A percentile compares a stretch with the other conserved stretches of the same genome.
phyloP scores from a whole-genome alignment of 805 yeast genomes.

The Pichia manshurica region DNA sequence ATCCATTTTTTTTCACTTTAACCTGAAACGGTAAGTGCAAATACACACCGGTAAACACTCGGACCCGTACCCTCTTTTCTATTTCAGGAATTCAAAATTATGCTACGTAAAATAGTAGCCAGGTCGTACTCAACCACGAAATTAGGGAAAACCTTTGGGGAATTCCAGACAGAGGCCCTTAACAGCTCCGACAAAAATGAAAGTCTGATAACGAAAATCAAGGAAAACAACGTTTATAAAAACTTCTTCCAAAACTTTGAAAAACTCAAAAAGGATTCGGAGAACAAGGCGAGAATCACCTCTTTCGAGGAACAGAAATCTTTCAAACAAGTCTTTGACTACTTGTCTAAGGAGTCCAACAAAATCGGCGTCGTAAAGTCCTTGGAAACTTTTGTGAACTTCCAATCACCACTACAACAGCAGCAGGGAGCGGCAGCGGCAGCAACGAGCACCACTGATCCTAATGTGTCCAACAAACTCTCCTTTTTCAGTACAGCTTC shows the following conservation, averaged over 20 bases:
- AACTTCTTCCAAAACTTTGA: constrained; percentile 25
- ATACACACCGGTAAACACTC: too few relatives aligned
- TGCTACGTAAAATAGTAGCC: neutral
- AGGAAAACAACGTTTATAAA: constrained; percentile 21
- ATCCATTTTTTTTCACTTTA: too few relatives aligned
- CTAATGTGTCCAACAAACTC: neutral
- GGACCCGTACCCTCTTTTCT: too few relatives aligned
- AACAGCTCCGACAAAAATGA: neutral
- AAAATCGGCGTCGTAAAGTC: constrained; percentile 25
- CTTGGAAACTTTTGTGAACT: constrained; percentile 21
- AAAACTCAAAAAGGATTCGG: constrained; percentile 15
- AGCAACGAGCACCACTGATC: too few relatives aligned
- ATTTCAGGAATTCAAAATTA: too few relatives aligned
- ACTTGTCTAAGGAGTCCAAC: constrained; percentile 20
- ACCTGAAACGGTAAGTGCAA: too few relatives aligned
- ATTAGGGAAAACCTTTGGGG: constrained; percentile 16
- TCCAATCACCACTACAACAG: constrained; percentile 10
- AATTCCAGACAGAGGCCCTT: constrained; percentile 10
- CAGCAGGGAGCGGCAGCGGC: neutral
- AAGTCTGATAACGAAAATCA: constrained; percentile 11
- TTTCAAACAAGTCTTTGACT: constrained; percentile 27
- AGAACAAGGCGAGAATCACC: constrained; percentile 17
- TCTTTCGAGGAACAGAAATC: constrained; percentile 31
- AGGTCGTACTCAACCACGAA: constrained; percentile 6
- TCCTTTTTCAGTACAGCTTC: constrained; percentile 10